Conservation (phyloP, 805 yeast genomes). For the Cephaloascus albidus region DNA sequence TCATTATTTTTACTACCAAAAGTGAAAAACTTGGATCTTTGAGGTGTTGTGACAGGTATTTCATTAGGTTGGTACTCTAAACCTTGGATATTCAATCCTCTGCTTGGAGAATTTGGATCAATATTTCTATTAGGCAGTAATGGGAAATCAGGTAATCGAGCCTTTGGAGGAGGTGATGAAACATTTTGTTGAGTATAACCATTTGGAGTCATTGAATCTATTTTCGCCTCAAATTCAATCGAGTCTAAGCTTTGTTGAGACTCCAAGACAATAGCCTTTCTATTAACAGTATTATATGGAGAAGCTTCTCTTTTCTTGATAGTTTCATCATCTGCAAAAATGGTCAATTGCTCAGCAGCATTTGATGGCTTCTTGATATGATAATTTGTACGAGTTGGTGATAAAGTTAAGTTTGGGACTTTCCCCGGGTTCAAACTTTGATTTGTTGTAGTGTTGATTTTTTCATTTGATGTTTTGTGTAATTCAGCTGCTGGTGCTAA, state of each 20-base stretch:
- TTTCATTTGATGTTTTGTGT: background rate
- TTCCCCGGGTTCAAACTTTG: background rate
- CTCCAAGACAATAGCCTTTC: constrained; percentile 12
- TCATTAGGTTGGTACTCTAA: background rate
- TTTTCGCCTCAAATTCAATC: constrained; percentile 3
- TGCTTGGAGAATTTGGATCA: background rate
- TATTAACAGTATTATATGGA: constrained; percentile 2
- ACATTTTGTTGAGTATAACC: constrained; percentile 1
- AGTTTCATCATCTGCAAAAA: background rate
- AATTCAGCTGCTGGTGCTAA: background rate
- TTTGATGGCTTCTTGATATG: background rate
- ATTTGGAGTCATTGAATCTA: background rate
- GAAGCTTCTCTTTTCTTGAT: background rate
- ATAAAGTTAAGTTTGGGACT: background rate
- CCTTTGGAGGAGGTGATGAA: constrained; percentile 29
- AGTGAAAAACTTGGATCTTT: background rate
- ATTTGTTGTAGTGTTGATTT: background rate
- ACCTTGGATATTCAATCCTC: constrained; percentile 4
- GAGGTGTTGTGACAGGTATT: background rate
- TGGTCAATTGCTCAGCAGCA: background rate
- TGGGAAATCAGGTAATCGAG: constrained; percentile 12
- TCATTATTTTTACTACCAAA: background rate
- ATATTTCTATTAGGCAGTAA: too few species aligned
- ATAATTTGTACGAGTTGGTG: background rate
- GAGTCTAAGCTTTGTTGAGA: constrained; percentile 9